Evolutionary conservation across 495 filamentous ascomycete species (phyloP), one percentile per base, ranked within the genome.

Genomic region (Pyronema omphalodes): DNA sequence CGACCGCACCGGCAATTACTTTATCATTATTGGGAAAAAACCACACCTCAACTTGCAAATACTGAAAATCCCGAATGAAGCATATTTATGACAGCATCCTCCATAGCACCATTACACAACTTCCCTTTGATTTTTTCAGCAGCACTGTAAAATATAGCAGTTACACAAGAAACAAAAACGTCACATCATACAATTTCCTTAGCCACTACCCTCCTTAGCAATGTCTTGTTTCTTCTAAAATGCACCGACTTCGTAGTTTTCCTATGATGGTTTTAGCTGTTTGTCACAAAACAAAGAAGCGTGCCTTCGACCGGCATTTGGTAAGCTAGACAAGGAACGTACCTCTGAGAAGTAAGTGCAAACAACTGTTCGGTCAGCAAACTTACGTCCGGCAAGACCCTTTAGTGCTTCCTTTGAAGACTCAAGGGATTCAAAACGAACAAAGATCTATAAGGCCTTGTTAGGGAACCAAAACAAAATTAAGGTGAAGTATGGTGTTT

Each of bases 271-370:
- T 29, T 35, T 46, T n/a, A 9, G 19, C 33, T 12, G 6, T n/a
- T 19, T 7, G 11, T 6, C 19, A 17, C 4, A 12, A 11, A 44
- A 37, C 11, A 18, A 37, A 29, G 12, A 18, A 19, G 23, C 23
- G 23, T 5, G 23, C 23, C 23, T 29, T 29, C 23, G 23, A 29
- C 23, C 23, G 23, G 23, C 5, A 1, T 29, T 29, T 5, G 23
- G 23, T 5, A 29, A 29, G 23, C 23, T 29, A 39, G 43, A 15
- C 8, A 17, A 7, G 14, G 43, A 15, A 15, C 14, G 17, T 70
- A 85, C 84, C 74, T 94, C 91, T 17, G 85, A 81, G 68, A 94
- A 98, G 69, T 88, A 94, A 11, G 93, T 94, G 7, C 84, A 86
- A 36, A 98, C 93, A 15, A 98, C 91, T 7, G 91, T 98, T 39